phyloP scores from a whole-genome alignment of 306 rosid genomes.

The Pterocarpus santalinus region DNA sequence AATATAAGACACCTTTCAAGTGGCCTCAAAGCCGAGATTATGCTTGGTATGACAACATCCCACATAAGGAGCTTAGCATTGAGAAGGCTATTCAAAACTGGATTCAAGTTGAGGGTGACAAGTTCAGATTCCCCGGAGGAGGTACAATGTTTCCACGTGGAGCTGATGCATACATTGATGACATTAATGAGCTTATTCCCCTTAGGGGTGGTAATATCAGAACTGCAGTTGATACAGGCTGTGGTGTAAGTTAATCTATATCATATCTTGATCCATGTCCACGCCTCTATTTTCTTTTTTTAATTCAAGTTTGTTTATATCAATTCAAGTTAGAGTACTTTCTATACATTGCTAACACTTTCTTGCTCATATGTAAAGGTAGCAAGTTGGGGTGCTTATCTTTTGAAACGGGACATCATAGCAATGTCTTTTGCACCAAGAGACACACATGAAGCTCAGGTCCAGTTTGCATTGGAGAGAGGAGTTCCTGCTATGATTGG shows the following conservation, averaged over 20 bases:
- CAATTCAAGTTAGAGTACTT: not conserved
- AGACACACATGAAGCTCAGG: constrained; percentile 97
- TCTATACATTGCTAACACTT: constrained; percentile 31
- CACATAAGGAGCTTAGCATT: constrained; percentile 91
- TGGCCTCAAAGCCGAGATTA: constrained; percentile 97
- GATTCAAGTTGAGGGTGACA: constrained; percentile 93
- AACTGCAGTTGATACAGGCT: constrained; percentile 96
- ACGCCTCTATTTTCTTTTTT: not conserved
- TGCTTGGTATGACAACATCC: constrained; percentile 96
- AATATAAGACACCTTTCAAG: constrained; percentile 85
- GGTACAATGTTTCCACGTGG: constrained; percentile 98
- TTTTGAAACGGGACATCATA: constrained; percentile 79
- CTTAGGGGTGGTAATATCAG: constrained; percentile 73
- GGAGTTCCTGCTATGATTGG: constrained; percentile 99
- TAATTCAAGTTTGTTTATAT: not conserved
- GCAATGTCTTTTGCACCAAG: constrained; percentile 98
- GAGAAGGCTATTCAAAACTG: constrained; percentile 96
- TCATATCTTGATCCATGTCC: not conserved
- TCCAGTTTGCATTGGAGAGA: constrained; percentile 93
- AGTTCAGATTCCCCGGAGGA: constrained; percentile 95
- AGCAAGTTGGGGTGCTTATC: constrained; percentile 98
- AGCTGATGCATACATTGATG: constrained; percentile 94
- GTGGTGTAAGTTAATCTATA: constrained; percentile 81
- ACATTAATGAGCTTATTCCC: constrained; percentile 82
- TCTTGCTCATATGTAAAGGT: constrained; percentile 62